Base-by-base conservation (phyloP, 2,329 filamentous ascomycete genomes). In the Colletotrichum horii region DNA sequence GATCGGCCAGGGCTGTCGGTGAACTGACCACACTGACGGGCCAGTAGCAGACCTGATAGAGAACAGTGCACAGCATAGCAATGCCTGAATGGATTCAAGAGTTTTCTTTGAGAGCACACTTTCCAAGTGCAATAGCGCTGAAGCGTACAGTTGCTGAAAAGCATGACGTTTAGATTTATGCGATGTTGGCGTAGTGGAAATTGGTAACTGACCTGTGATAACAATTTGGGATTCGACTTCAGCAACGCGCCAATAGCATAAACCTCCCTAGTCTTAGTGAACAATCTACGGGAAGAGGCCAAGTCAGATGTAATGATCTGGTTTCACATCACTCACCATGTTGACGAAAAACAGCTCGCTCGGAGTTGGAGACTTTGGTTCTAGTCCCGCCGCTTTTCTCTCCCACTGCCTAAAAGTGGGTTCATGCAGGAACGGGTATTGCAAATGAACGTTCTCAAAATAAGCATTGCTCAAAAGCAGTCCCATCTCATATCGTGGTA, bases 391-490 rank as follows among this genome's bases (percentile, higher is more conserved):
- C 80, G 77, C 30, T 6, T 78, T 66, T 26, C 78, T 75, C 65
- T 85, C 83, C 82, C 81, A 83, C 2, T 26, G 7, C 11, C 75
- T 71, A 58, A 84, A 84, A 0, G 83, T 85, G 8, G 80, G 81
- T 19, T 80, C 77, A 71, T 85, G 84, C 9, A 85, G 73, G 68
- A 85, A 85, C 0, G 83, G 83, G 67, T 84, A 85, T 66, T 85
- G 84, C 1, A 81, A 76, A 65, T 85, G 84, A 14, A 85, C 82
- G 34, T 84, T 83, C 34, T 82, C 75, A 67, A 85, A 85, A 71
- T 83, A 86, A 2, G 84, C 83, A 55, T 80, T 70, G 52, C 79
- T 80, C 3, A 81, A 69, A 43, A 32, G 43, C 7, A 76, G 19
- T 9, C 34, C 74, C 11, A 68, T 22, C 9, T 60, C 70, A 56